Evolutionary conservation across 208 protist genomes (phyloP), one percentile per base, ranked within the genome.

Genomic region (Acanthamoeba rhysodes): DNA sequence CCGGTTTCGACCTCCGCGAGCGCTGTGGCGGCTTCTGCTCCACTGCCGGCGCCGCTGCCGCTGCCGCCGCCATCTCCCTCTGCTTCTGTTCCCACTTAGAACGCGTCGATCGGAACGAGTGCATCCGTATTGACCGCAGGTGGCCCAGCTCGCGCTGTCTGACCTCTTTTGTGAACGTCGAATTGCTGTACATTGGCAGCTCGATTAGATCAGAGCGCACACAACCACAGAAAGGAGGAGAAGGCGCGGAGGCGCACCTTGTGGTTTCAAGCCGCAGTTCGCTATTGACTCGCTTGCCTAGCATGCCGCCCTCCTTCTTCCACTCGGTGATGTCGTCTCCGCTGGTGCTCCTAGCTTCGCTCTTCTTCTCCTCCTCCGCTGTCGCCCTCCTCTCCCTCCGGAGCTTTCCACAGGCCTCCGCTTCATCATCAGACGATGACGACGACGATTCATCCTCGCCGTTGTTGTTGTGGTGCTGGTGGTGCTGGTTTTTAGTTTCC

Each of bases 21-120:
- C 72, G 29, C 29, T 29, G 29, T 48, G 45, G 16, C 72, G 45
- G 16, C 72, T 50, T 37, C 72, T 29, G 18, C 14, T 29, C 68
- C 24, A 10, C 34, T 12, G 72, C 72, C 24, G 72, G 34, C 29
- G 29, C 72, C 16, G 72, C 32, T 7, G 72, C 72, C 14, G 72
- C 72, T 22, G 34, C 72, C 72, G 72, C 72, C 16, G 72, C 72
- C 32, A 80, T 80, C 20, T 80, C 72, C 16, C 16, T 37, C 37
- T 80, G 72, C 72, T 80, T 80, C 72, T 80, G 72, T 29, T 80
- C 72, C 72, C 72, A 80, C 37, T 80, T 80, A 18, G 72, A 80
- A 12, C 72, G 72, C 5, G 72, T 80, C 72, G 72, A 80, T 80
- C 72, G 72, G 72, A 80, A 80, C 34, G 72, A 80, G 37, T 80